Base-by-base conservation (phyloP, 345 rosid species). In the Excoecaria agallocha region DNA sequence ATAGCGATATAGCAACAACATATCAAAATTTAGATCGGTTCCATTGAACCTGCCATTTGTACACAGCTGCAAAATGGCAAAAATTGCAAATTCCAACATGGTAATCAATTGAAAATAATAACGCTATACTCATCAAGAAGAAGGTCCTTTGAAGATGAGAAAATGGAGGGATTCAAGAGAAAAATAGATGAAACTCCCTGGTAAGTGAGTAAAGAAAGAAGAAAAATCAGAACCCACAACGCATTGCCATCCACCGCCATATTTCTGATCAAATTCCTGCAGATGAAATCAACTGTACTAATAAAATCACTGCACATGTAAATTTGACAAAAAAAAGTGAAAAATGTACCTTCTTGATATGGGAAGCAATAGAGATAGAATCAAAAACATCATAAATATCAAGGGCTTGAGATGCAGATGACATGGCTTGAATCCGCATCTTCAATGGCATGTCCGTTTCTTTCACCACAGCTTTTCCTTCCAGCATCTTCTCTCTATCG, bases 371-470 rank as follows among this genome's bases (percentile, higher is more conserved):
- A 39, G 87, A 82, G 80, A 76, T 73, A 81, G 79, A 86, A 56
- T 89, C 93, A 73, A 72, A 15, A 30, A 87, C 91, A 78, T 89
- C 89, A 64, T 82, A 85, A 45, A 82, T 80, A 81, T 87, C 91
- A 78, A 89, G 79, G 76, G 71, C 66, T 56, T 85, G 85, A 82
- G 92, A 91, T 80, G 98, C 94, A 69, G 75, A 86, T 46, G 88
- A 78, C 98, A 93, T 91, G 67, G 98, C 98, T 46, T 89, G 85
- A 58, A 82, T 66, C 85, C 89, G 96, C 98, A 93, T 88, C 89
- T 88, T 91, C 84, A 79, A 46, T 24, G 96, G 91, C 98, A 93
- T 93, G 54, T 93, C 96, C 67, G 94, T 87, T 81, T 93, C 98
- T 76, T 89, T 89, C 45, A 88, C 61, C 73, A 83, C 71, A 37